These are phyloP conservation scores for Entoloma clypeatum DNA, from an alignment of 1,284 basidiomycete genomes.

Conservation along the genomic window DNA sequence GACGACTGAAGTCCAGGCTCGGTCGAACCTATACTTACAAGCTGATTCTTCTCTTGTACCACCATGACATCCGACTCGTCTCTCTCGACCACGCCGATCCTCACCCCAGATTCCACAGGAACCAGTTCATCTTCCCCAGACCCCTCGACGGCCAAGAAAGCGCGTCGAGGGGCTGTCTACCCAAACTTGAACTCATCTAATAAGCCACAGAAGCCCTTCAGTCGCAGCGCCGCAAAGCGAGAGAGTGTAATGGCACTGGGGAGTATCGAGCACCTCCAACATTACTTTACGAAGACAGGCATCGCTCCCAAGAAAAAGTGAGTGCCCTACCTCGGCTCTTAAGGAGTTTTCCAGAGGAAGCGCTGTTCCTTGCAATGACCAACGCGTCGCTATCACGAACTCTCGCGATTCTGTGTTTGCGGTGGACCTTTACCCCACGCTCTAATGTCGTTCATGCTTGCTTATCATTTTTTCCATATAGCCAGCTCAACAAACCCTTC, in stretches of 20 bases:
- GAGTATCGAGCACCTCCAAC: constrained; percentile 84
- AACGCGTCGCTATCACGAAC: too few relatives aligned
- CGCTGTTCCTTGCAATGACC: too few relatives aligned
- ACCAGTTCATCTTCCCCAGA: constrained; percentile 25
- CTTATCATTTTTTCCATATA: constrained; percentile 23
- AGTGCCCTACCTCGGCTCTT: constrained; percentile 28
- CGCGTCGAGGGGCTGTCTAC: constrained; percentile 65
- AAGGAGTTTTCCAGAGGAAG: too few relatives aligned
- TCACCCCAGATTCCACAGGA: constrained; percentile 51
- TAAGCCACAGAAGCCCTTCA: constrained; percentile 78
- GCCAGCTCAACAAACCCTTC: constrained; percentile 51
- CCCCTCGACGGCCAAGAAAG: constrained; percentile 33
- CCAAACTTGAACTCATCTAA: constrained; percentile 66
- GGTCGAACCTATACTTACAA: too few relatives aligned
- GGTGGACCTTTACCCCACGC: too few relatives aligned
- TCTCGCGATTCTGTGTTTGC: too few relatives aligned
- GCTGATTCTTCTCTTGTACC: too few relatives aligned
- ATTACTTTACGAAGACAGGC: constrained; percentile 84
- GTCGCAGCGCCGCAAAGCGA: constrained; percentile 78
- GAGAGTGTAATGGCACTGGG: constrained; percentile 84
- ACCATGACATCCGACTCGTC: constrained; percentile 19
- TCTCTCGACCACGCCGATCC: constrained; percentile 34
- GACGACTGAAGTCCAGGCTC: neutral
- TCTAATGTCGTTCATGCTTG: constrained; percentile 1
- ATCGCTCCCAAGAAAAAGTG: constrained; percentile 69